Base-by-base conservation (phyloP, 805 yeast genomes). In the Cyberlindnera galapagoensis region DNA sequence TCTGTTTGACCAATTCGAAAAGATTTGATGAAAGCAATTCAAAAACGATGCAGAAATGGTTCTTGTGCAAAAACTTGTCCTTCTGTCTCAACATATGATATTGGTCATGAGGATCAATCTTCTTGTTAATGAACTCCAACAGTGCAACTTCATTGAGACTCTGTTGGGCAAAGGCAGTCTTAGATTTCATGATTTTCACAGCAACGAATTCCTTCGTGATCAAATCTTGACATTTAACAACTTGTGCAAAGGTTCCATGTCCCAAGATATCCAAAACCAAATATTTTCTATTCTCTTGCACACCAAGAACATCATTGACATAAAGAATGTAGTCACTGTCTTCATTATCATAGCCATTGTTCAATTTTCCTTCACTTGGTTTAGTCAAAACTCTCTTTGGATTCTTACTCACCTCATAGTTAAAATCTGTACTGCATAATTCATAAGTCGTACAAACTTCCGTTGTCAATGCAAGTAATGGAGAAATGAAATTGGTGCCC, bases 201-300 rank as follows among this genome's bases (percentile, higher is more conserved):
- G 98, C 98, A 17, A 88, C 84, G 14, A 90, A 74, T 40, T 85
- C 90, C 52, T 86, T 92, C 1, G 55, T 52, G 28, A 57, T 59
- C 40, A 65, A 43, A 46, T 77, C 73, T 54, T 85, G 95, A 59
- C 97, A 90, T 60, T 90, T 92, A 25, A 88, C 94, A 28, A 92
- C 99, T 60, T 92, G 97, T 8, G 98, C 98, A 66, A 92, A 92
- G 1, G 98, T 88, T 3, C 99, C 99, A 40, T 88, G 90, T 1
- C 99, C 99, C 25, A 92, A 60, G 11, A 92, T 68, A 56, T 90
- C 97, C 36, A 92, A 62, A 5, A 92, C 96, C 49, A 92, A 67
- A 54, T 88, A 90, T 52, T 84, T 82, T 34, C 88, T 67, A 37
- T 85, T 88, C 43, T 84, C 92, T 46, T 81, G 85, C 4, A 75